phyloP scores from a whole-genome alignment of 2,329 filamentous ascomycete genomes.

The Ambrosiella beaveri region DNA sequence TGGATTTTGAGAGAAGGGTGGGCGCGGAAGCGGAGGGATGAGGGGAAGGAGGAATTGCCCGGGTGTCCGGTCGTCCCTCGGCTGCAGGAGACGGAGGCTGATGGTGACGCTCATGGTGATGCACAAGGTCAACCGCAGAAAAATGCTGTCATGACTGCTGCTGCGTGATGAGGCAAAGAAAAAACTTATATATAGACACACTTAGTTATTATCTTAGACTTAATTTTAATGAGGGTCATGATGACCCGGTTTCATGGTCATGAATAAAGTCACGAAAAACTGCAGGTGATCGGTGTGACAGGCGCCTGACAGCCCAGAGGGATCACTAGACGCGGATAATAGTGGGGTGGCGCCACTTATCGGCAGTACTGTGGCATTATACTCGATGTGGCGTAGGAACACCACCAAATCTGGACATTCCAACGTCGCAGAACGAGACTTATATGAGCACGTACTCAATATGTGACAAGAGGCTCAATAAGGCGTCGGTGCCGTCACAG shows the following conservation, averaged over 20 bases:
- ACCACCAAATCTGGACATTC: neutral
- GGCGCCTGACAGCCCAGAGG: neutral
- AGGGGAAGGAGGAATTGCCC: neutral
- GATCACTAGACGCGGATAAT: neutral
- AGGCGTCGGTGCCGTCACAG: no score
- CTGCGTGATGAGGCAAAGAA: no score
- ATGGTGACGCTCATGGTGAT: neutral
- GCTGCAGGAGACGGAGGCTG: neutral
- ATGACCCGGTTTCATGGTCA: no score
- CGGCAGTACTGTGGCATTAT: neutral
- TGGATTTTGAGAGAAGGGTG: constrained; percentile 32
- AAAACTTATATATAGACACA: neutral
- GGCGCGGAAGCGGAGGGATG: neutral
- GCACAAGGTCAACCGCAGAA: no score
- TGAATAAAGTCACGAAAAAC: no score
- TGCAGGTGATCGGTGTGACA: neutral
- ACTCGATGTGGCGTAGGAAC: neutral
- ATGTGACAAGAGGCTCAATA: no score
- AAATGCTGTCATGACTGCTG: no score
- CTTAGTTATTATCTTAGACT: neutral
- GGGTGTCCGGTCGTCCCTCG: neutral
- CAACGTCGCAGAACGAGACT: no score
- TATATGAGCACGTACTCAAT: no score
- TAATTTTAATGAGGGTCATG: no score
- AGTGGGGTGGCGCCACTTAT: neutral